phyloP scores from a whole-genome alignment of 2,329 filamentous ascomycete genomes.

The Onygena corvina region DNA sequence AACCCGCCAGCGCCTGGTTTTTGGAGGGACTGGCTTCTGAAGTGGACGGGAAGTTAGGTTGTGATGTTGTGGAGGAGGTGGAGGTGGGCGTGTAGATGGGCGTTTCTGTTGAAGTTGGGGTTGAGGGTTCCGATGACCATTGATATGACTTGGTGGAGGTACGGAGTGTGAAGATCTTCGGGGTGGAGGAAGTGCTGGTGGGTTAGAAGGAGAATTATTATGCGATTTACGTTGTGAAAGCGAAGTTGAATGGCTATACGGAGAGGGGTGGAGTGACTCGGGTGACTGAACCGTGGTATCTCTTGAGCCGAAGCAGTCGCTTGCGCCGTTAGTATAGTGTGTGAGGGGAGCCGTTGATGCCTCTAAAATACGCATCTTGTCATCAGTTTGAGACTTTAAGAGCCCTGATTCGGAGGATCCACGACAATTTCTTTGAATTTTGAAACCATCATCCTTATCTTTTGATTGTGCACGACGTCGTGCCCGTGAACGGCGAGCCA shows the following conservation, averaged over 20 bases:
- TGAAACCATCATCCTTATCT: background rate
- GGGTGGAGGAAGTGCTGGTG: constrained; percentile 33
- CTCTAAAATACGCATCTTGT: background rate
- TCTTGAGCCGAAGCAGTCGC: background rate
- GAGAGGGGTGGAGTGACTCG: background rate
- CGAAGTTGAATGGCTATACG: background rate
- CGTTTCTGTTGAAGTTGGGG: constrained; percentile 1
- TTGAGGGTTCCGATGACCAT: constrained; percentile 14
- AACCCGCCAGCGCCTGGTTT: constrained; percentile 31
- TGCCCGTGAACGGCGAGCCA: constrained; percentile 16
- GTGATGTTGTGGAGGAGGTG: constrained; percentile 10
- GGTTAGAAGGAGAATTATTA: constrained; percentile 12
- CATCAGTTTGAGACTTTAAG: background rate
- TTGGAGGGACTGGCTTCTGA: constrained; percentile 32
- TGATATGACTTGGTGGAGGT: constrained; percentile 14
- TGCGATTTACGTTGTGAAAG: background rate
- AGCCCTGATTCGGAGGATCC: constrained; percentile 2
- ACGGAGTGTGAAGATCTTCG: constrained; percentile 27
- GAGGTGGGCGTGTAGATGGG: constrained; percentile 10
- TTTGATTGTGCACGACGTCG: constrained; percentile 1
- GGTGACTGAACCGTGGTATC: constrained; percentile 3
- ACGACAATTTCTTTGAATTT: background rate
- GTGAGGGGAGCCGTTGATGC: background rate
- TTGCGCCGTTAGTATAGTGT: background rate
- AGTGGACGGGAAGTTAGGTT: constrained; percentile 8